A percentile compares a stretch with the other conserved stretches of the same genome.
Conservation (phyloP, 257 asterid genomes). For the Solanum acaule region DNA sequence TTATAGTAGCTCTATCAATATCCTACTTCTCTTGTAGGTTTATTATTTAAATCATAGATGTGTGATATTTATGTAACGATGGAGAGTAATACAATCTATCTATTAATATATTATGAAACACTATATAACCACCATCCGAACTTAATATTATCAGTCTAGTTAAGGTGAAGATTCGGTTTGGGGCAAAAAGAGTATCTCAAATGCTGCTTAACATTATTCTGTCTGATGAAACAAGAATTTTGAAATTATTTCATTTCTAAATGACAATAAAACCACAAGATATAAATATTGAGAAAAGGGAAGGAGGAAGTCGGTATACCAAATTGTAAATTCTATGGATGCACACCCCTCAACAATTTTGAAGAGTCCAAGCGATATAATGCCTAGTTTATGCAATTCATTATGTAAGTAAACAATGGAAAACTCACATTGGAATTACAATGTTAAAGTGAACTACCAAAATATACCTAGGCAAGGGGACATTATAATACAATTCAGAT, state of each 20-base stretch:
- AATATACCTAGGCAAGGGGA: background rate
- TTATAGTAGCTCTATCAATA: no score
- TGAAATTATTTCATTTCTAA: no score
- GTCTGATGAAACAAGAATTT: no score
- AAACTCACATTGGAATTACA: background rate
- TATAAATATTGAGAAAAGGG: background rate
- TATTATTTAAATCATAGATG: background rate
- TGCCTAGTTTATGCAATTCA: background rate
- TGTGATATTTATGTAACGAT: background rate
- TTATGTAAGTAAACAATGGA: background rate
- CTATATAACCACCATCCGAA: no score
- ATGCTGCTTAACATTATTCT: no score
- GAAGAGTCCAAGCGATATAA: background rate
- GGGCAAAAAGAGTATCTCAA: no score
- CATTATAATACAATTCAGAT: background rate
- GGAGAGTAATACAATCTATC: background rate
- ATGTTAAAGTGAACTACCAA: background rate
- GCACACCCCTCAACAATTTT: background rate
- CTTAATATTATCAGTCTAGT: no score
- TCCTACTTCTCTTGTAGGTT: background rate
- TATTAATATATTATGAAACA: background rate
- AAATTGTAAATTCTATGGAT: background rate
- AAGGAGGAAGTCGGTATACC: background rate
- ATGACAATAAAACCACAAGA: no score
- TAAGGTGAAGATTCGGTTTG: no score